Base-by-base conservation (phyloP, 2,329 filamentous ascomycete species). In the Xylaria sp. region DNA sequence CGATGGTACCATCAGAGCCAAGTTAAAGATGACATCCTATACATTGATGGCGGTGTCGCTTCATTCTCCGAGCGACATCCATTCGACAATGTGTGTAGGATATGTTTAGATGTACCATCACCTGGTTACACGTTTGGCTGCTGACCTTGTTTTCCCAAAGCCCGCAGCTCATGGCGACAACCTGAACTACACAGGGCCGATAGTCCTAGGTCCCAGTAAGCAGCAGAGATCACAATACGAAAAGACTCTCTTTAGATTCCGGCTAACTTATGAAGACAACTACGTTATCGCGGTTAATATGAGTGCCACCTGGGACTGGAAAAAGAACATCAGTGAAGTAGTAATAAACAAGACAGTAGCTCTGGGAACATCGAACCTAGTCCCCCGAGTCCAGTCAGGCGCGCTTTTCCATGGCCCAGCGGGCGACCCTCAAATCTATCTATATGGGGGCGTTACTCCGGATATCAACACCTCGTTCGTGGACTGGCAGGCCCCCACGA, bases 1-100 rank as follows among this genome's bases (percentile, higher is more conserved):
- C 51, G 40, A 4, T 50, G 46, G 52, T 54, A 50, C 24, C 47
- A 50, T 39, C 52, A 54, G 20, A 50, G 42, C 7, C 52, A 54
- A 20, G 39, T 54, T 21, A 50, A 49, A 37, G 46, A 50, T 21
- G 52, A 26, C 19, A 16, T 54, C 2, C 38, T 54, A 4, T 54
- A 46, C 47, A 54, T 54, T n/a, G 52, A 54, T 34, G 52, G 47
- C 5, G 52, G 52, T 1, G 37, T 50, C n/a, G 29, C 39, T 7
- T 20, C 52, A 17, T 54, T 47, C 19, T 41, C 47, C 2, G 38
- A 50, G 20, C 40, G 47, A 19, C 38, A 24, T 20, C 46, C 37
- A 2, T 49, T 13, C 13, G 37, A 34, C 17, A 20, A 37, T 43
- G 20, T 34, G 37, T 16, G 39, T 26, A 26, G 24, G 24, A 5